phyloP scores from a whole-genome alignment of 129 eudicot species.

The Ambrosia trifida region DNA sequence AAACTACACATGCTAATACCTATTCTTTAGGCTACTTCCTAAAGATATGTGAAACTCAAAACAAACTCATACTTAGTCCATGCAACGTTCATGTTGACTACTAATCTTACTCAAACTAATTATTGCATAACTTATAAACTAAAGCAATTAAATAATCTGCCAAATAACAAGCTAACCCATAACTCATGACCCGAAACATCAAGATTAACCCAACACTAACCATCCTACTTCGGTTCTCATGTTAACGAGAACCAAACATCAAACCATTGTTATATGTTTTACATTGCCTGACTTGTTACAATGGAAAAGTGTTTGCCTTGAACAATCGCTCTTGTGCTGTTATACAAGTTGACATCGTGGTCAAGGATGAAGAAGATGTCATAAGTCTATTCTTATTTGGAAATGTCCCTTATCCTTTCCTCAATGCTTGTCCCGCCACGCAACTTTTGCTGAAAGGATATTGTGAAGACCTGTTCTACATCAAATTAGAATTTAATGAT shows the following conservation, averaged over 20 bases:
- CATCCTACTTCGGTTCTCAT: too few species aligned
- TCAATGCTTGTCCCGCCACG: not conserved
- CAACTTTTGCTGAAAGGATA: not conserved
- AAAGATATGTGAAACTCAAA: too few species aligned
- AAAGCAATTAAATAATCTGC: too few species aligned
- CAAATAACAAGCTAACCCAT: too few species aligned
- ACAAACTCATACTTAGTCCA: too few species aligned
- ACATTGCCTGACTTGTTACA: constrained; percentile 2
- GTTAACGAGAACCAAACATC: not conserved
- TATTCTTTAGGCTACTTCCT: too few species aligned
- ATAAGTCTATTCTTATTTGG: not conserved
- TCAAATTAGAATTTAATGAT: not conserved
- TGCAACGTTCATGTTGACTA: too few species aligned
- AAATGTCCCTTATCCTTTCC: not conserved
- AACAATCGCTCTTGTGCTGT: not conserved
- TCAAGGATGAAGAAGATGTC: not conserved
- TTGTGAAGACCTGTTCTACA: not conserved
- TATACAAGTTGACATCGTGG: not conserved
- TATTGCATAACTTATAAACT: too few species aligned
- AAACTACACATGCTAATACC: too few species aligned
- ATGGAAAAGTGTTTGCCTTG: not conserved
- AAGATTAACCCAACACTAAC: too few species aligned
- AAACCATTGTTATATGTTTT: not conserved
- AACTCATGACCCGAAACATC: too few species aligned
- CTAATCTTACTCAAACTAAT: too few species aligned